Base-by-base conservation (phyloP, 2,329 filamentous ascomycete species). In the Fusarium sterilihyphosum region DNA sequence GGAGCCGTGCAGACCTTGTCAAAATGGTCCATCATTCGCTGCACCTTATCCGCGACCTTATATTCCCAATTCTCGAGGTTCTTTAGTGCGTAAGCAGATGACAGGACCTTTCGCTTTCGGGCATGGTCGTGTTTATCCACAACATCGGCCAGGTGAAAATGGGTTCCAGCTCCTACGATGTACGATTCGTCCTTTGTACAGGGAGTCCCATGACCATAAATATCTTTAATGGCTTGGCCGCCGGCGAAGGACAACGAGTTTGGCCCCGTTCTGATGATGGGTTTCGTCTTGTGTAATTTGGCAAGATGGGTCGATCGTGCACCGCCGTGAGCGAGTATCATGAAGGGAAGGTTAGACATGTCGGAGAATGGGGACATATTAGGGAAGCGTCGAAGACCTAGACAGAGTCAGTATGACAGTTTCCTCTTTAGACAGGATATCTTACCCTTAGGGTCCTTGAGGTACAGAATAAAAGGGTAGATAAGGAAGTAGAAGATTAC, bases 61-160 rank as follows among this genome's bases (percentile, higher is more conserved):
- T 85, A 83, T 72, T 89, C 87, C 87, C 88, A 89, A 4, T 80
- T 81, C 73, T 88, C 87, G 4, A 89, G 83, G 73, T 88, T 88
- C 78, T 87, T 87, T 56, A 88, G 76, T 0, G 87, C 87, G 66
- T 88, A 89, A 5, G 87, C 87, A 2, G 83, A 83, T 2, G 86
- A 85, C 4, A 89, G 75, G 8, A 88, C 82, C 72, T 86, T 86
- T 44, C 87, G 84, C 78, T 89, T 88, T 7, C 84, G 81, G 7
- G 85, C 82, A 67, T 90, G 88, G 14, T 89, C 86, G n/a, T 80
- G 77, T 78, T 86, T 87, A 76, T 89, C 86, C 17, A 86, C 76
- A 10, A 87, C 86, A 76, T 89, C 87, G 35, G 86, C 86, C 4
- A 89, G 83, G 66, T 89, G 84, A 69, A 80, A 85, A 75, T 89